Evolutionary conservation across 2,329 filamentous ascomycete genomes (phyloP), one percentile per base, ranked within the genome.

Genomic region (Annulohypoxylon truncatum): DNA sequence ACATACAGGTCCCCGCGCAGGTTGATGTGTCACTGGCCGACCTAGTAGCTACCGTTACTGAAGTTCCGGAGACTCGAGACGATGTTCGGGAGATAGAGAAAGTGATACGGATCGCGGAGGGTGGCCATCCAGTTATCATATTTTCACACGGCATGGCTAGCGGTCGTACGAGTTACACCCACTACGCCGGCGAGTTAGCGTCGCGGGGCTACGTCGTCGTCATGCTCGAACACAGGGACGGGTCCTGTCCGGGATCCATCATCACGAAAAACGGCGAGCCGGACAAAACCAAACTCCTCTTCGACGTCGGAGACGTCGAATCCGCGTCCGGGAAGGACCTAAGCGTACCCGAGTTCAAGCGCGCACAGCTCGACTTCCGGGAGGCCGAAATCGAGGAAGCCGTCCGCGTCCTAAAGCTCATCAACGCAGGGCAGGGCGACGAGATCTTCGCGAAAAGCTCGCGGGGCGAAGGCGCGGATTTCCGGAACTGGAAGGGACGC

Each of bases 71-170:
- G 24, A 72, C 33, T 13, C 71, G 52, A 13, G 64, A 74, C 24
- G 62, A 68, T 4, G 68, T 66, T 2, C 63, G 63, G 24, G 64
- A 64, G 12, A 61, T 72, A 1, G 71, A 74, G 53, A 71, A 76
- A 26, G 69, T 75, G 9, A 42, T 72, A 0, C 62, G 60, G 3
- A 60, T 64, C 8, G 64, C 73, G 5, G 52, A 59, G 15, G 56
- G 67, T 15, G 71, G 71, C 0, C 78, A 82, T 26, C 82, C 83
- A 7, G 76, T 85, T 64, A 74, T 85, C 63, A 74, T 86, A 68
- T 85, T 86, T 71, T 85, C 84, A 4, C 84, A 86, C 67, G 84
- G 84, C 44, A 83, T 83, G 74, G 83, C 82, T 22, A 82, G 80
- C 42, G 83, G 81, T 0, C 75, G 84, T 20, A 84, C 82, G 1